Conservation (phyloP, 768 basidiomycete species). For the Xerocomus potaroensis region DNA sequence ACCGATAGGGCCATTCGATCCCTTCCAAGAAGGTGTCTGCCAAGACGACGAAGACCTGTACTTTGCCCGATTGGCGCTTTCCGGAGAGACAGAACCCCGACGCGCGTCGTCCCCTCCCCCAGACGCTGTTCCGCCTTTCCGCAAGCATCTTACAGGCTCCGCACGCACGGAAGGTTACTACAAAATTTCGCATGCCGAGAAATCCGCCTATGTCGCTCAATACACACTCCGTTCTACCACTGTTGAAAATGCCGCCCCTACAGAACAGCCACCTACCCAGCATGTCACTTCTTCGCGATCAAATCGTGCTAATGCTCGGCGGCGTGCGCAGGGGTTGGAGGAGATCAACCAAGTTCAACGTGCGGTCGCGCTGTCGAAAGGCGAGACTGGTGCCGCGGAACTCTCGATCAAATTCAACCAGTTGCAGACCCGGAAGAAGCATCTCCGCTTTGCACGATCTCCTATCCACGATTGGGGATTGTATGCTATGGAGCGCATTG, state of each 20-base stretch:
- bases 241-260: conserved; percentile 38
- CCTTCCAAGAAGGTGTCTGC: conserved; percentile 54
- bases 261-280: conserved; percentile 42
- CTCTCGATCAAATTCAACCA: conserved; percentile 97
- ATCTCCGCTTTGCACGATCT: conserved; percentile 88
- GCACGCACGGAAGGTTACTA: conserved; percentile 94
- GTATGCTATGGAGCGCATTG: conserved; percentile 96
- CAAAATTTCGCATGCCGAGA: conserved; percentile 89
- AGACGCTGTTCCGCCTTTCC: conserved; percentile 50
- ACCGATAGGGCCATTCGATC: conserved; percentile 49
- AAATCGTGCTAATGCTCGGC: conserved; percentile 88
- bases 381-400: conserved; percentile 66
- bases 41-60: conserved; percentile 90
- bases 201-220: conserved; percentile 88
- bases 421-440: conserved; percentile 96
- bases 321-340: conserved; percentile 89
- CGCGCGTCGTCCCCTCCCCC: conserved; percentile 31
- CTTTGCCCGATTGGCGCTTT: conserved; percentile 48
- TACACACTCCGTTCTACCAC: conserved; percentile 62
- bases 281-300: conserved; percentile 75
- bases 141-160: conserved; percentile 78
- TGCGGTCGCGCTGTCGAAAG: conserved; percentile 69
- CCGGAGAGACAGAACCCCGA: conserved; percentile 23
- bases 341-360: conserved; percentile 90
- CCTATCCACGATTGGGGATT: conserved; percentile 99